These are phyloP conservation scores for Eimeria necatrix DNA, from an alignment of 169 alveolate genomes.

Conservation along the genomic window DNA sequence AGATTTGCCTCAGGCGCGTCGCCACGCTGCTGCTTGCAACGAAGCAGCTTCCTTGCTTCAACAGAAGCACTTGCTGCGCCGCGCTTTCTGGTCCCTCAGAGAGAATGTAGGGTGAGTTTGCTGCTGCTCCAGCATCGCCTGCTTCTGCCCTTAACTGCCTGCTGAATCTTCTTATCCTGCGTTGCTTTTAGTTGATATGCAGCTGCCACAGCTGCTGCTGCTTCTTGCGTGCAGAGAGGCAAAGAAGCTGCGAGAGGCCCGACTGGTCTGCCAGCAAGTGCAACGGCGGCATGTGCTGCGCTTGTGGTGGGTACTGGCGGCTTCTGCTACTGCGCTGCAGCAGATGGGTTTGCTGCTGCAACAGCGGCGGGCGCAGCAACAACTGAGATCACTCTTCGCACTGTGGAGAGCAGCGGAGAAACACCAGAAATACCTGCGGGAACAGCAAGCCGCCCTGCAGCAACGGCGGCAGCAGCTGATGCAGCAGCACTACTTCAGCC, in stretches of 20 bases:
- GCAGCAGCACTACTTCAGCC: background rate
- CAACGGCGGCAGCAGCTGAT: background rate
- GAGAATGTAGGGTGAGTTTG: background rate
- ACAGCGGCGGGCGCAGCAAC: constrained; percentile 63
- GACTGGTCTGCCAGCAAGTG: constrained; percentile 24
- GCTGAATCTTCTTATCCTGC: background rate
- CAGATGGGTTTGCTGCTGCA: constrained; percentile 60
- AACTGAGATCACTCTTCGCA: background rate
- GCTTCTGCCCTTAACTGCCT: background rate
- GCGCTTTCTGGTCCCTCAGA: background rate
- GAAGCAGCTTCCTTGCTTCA: constrained; percentile 33
- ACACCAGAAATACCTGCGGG: constrained; percentile 31
- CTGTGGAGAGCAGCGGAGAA: constrained; percentile 12
- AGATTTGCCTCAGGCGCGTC: background rate
- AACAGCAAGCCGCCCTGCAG: constrained; percentile 33
- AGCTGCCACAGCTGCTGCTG: background rate
- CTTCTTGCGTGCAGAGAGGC: constrained; percentile 26
- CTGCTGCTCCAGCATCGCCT: constrained; percentile 32
- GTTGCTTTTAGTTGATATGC: background rate
- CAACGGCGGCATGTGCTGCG: constrained; percentile 67
- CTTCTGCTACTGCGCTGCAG: constrained; percentile 74
- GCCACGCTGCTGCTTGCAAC: constrained; percentile 49
- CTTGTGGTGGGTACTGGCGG: constrained; percentile 40
- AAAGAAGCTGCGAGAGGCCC: constrained; percentile 5
- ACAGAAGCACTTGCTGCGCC: constrained; percentile 59